phyloP scores from a whole-genome alignment of 2,329 filamentous ascomycete genomes.

The Exserohilum turcica region DNA sequence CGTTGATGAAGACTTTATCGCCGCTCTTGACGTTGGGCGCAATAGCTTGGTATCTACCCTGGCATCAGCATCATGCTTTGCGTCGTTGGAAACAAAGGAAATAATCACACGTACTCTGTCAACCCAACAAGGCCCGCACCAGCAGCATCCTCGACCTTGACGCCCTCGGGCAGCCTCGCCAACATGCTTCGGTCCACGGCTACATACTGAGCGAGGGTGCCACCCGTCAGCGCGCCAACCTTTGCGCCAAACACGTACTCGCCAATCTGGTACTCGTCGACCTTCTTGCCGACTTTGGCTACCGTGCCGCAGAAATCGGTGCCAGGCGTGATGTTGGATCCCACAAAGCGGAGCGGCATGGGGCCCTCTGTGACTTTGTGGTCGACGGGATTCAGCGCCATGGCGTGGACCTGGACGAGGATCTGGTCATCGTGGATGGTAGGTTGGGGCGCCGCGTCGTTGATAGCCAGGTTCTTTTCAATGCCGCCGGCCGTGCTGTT shows the following conservation, averaged over 20 bases:
- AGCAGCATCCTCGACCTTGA: conserved; percentile 44
- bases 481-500: conserved; percentile 52
- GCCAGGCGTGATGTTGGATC: conserved; percentile 51
- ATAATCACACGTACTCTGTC: conserved; percentile 37
- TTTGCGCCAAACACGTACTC: conserved; percentile 50
- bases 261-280: conserved; percentile 40
- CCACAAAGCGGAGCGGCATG: conserved; percentile 28
- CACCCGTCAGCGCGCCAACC: conserved; percentile 37
- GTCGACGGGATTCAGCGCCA: conserved; percentile 66
- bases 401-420: conserved; percentile 60
- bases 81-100: neutral
- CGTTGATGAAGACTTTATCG: conserved; percentile 67
- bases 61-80: neutral
- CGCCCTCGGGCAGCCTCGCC: conserved; percentile 31
- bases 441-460: conserved; percentile 51
- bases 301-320: conserved; percentile 61
- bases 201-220: conserved; percentile 48
- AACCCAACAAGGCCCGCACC: conserved; percentile 46
- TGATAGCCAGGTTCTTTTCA: conserved; percentile 59
- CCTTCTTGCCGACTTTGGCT: conserved; percentile 40
- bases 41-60: conserved; percentile 38
- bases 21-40: conserved; percentile 46
- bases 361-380: conserved; percentile 65
- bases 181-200: conserved; percentile 29
- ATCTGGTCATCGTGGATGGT: conserved; percentile 52